Evolutionary conservation across 306 rosid genomes (phyloP).

Genomic region (Cucurbita maxima): DNA sequence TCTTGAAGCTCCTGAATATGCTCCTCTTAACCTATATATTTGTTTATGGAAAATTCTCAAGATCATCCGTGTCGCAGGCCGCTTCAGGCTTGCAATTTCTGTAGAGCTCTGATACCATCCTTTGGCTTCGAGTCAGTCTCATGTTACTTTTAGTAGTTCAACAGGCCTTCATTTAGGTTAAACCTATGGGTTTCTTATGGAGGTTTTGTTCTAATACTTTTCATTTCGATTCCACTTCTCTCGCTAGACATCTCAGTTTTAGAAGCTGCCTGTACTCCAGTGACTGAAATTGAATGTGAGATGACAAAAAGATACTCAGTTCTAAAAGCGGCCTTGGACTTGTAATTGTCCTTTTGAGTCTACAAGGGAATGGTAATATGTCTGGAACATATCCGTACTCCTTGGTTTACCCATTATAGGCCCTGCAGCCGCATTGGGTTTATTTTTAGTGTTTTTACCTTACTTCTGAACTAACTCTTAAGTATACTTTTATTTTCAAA

Average conservation of each 20-base stretch:
- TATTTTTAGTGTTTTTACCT: neutral
- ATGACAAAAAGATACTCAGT: neutral
- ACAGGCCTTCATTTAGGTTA: neutral
- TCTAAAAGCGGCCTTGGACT: neutral
- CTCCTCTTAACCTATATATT: neutral
- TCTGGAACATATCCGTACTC: neutral
- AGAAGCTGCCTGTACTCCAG: neutral
- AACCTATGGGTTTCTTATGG: neutral
- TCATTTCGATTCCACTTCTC: neutral
- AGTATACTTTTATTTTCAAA: conserved; percentile 13
- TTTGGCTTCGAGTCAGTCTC: neutral
- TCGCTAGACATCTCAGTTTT: neutral
- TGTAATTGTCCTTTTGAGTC: neutral
- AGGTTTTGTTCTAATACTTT: neutral
- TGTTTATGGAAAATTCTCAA: neutral
- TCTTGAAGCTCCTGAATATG: neutral
- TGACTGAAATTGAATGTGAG: neutral
- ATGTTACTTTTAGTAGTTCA: neutral
- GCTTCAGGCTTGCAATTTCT: neutral
- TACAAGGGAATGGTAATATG: neutral
- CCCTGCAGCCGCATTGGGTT: neutral
- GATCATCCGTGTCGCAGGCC: neutral
- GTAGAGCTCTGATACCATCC: neutral
- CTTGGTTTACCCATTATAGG: neutral
- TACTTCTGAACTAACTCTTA: neutral